Conservation (phyloP, 2,329 filamentous ascomycete genomes). For the Colletotrichum sp. region DNA sequence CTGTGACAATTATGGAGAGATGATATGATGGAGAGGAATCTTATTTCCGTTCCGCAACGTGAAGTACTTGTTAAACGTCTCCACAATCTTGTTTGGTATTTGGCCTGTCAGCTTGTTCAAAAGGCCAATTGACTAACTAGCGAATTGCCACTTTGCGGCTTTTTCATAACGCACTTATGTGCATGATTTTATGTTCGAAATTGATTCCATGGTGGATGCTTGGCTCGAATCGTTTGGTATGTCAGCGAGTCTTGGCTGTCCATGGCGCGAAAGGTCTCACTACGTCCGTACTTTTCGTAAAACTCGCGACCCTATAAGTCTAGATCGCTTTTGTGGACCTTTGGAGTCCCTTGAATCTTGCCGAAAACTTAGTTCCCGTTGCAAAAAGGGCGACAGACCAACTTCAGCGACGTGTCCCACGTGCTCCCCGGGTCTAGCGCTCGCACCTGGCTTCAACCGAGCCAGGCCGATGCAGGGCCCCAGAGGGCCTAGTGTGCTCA, state of each 20-base stretch:
- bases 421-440: neutral
- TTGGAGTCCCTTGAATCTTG: neutral
- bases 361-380: neutral
- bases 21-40: neutral
- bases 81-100: neutral
- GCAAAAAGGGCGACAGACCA: neutral
- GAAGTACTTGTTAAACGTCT: neutral
- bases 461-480: too few species aligned
- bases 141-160: neutral
- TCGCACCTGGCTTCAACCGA: neutral
- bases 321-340: neutral
- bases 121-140: neutral
- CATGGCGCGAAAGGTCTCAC: neutral
- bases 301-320: neutral
- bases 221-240: neutral
- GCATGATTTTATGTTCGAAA: neutral
- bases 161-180: neutral
- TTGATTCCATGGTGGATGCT: neutral
- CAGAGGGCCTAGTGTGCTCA: neutral
- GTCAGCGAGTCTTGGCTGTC: neutral
- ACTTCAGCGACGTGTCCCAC: neutral
- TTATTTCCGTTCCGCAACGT: fast-evolving
- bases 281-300: neutral
- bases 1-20: neutral
- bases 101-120: neutral